These are phyloP conservation scores for Fraxinus sp. DNA, from an alignment of 305 asterid genomes.

Conservation along the genomic window DNA sequence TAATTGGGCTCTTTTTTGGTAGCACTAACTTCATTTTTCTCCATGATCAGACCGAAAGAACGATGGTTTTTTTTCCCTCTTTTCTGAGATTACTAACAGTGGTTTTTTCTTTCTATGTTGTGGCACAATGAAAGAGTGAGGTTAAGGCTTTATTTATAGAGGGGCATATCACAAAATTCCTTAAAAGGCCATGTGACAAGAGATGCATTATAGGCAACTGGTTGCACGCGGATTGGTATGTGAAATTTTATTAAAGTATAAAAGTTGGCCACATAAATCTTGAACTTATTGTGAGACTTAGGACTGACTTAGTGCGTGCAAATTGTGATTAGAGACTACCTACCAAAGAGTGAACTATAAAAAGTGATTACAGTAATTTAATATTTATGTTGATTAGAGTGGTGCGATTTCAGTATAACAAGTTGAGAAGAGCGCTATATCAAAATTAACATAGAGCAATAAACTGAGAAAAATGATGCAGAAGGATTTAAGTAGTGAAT, in stretches of 20 bases:
- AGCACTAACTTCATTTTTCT: slow-evolving; percentile 21
- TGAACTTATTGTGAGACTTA: not conserved
- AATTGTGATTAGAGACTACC: not conserved
- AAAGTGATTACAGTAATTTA: not conserved
- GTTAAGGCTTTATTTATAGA: not conserved
- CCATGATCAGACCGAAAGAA: not conserved
- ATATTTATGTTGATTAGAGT: not conserved
- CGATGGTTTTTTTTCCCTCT: not conserved
- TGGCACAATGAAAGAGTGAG: not conserved
- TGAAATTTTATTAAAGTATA: too few relatives aligned
- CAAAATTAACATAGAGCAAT: not conserved
- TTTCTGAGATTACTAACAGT: not conserved
- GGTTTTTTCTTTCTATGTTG: not conserved
- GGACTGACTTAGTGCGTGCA: not conserved
- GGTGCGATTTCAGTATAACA: too few relatives aligned
- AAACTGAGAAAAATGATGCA: not conserved
- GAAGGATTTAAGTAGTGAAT: not conserved
- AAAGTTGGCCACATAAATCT: not conserved
- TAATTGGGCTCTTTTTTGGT: slow-evolving; percentile 36
- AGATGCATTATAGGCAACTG: not conserved
- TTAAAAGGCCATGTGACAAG: not conserved
- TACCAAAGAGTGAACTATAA: not conserved
- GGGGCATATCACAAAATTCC: not conserved
- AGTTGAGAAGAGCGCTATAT: too few relatives aligned
- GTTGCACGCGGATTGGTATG: not conserved